Base-by-base conservation (phyloP, 768 basidiomycete genomes). In the Boletellus ananas region DNA sequence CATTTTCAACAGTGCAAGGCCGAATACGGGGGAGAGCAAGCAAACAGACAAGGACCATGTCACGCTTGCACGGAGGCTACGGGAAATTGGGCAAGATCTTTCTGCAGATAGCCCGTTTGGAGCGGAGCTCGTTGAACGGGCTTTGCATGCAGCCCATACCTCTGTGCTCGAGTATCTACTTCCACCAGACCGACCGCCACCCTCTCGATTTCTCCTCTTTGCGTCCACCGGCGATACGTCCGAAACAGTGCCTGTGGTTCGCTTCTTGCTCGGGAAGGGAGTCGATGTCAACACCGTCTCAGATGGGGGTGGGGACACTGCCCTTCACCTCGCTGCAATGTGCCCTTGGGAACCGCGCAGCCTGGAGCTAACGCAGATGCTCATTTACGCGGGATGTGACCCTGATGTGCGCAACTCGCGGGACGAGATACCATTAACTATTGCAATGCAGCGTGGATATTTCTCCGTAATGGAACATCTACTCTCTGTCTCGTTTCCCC, bases 201-300 rank as follows among this genome's bases (percentile, higher is more conserved):
- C n/a, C 34, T 25, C 3, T 16, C 34, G 1, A 13, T 31, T 43
- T 31, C 31, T 43, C 6, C 42, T 43, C 31, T 2, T 27, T 43
- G 42, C 25, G 6, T 27, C 42, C 3, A 43, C 31, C 5, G 31
- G 42, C n/a, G 42, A 43, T 33, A 43, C 29, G 8, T 29, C 29
- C 4, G 29, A 29, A 29, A 29, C 29, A 11, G 29, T 29, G 29
- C 29, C 42, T 14, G 27, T 38, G 4, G 23, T 47, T 29, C 43
- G 23, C 5, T 43, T 43, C 16, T 23, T 56, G 5, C 17, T 56
- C 33, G 11, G 17, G 14, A 39, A 47, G 3, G 55, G 52, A 7
- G 41, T 34, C 6, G 34, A 49, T 11, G 12, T 48, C 3, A 27
- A 33, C 12, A 21, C 3, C 2, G 20, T 16, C 5, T 36, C 35